Base-by-base conservation (phyloP, 2,329 filamentous ascomycete species). In the Penicillium frequentans region DNA sequence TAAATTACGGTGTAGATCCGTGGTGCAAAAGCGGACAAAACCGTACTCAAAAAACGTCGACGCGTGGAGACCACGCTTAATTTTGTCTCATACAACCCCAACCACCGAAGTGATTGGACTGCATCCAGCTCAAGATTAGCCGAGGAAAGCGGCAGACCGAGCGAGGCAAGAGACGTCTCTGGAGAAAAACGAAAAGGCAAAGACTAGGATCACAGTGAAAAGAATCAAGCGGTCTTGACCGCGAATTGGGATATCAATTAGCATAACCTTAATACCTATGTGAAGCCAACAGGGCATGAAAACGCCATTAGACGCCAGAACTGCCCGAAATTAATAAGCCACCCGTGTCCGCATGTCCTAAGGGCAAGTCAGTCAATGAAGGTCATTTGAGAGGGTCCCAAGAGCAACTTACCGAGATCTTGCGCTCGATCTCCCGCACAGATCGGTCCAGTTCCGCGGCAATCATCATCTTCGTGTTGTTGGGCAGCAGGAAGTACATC, bases 381-480 rank as follows among this genome's bases (percentile, higher is more conserved):
- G 3, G 14, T 10, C 35, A 37, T 19, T 24, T 13, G 47, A 31
- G 14, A 23, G 43, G 7, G 19, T 8, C 42, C 33, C 3, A 26
- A 16, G 16, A 13, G 3, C 5, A 43, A 76, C 80, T 73, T 75
- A 84, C 82, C 64, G 90, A 92, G 70, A 99, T 93, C 79, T 97
- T 97, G 69, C 95, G 87, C 81, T 99, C 96, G 70, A 99, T 95
- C 77, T 98, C 91, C 66, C 91, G 81, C 54, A 97, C 87, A 43
- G 90, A 93, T 57, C 95, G 87, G 75, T 98, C 95, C 65, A 98
- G 76, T 75, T 98, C 93, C 50, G 85, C 92, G 2, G 93, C 93
- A 79, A 99, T 96, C 85, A 93, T 92, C 76, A 91, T 87, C 82
- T 97, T 96, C 81, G 91, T 93, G 68, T 97, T 93, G 65, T 88